Evolutionary conservation across 2,329 filamentous ascomycete species (phyloP), one percentile per base, ranked within the genome.

Genomic region (Stachybotrys elegans): DNA sequence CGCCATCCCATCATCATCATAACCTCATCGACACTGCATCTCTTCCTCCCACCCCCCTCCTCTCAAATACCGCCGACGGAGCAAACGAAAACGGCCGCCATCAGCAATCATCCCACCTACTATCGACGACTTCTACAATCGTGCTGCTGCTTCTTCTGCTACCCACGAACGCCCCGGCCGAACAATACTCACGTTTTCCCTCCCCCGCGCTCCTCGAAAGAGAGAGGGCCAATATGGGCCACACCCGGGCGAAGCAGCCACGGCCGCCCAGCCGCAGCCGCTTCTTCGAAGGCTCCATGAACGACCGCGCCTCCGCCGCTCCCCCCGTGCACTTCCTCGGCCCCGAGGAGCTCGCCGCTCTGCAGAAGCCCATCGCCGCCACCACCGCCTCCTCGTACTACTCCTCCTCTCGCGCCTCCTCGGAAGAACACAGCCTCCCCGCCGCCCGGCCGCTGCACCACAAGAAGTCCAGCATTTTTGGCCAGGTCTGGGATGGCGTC

Each of bases 241-340:
- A 57, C 11, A 56, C 59, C 27, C 47, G 46, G 36, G 54, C 52
- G 46, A 45, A 59, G 48, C 60, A 66, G 47, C 60, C 67, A 48
- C 66, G 55, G 38, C 38, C 55, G 23, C 50, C 48, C 44, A 62
- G 53, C 48, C 64, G 63, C 53, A 70, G 79, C 69, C 60, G 81
- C 66, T 72, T 94, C 76, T 57, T 84, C 29, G 90, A 95, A 66
- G 90, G 86, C 32, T 92, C 85, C 57, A 92, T 95, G 87, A 88
- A 84, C 57, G 88, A 94, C 63, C 82, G 86, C 51, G 72, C 79
- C 23, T 91, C 86, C 57, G 76, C 80, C 46, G 78, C 74, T 47
- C 88, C 88, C 22, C 87, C 87, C 0, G 73, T 77, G 36, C 74
- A 80, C 32, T 90, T 86, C 61, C 72, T 86, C 34, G 80, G 63